Evolutionary conservation across 306 rosid genomes (phyloP).

Genomic region (Macrotyloma uniflorum): DNA sequence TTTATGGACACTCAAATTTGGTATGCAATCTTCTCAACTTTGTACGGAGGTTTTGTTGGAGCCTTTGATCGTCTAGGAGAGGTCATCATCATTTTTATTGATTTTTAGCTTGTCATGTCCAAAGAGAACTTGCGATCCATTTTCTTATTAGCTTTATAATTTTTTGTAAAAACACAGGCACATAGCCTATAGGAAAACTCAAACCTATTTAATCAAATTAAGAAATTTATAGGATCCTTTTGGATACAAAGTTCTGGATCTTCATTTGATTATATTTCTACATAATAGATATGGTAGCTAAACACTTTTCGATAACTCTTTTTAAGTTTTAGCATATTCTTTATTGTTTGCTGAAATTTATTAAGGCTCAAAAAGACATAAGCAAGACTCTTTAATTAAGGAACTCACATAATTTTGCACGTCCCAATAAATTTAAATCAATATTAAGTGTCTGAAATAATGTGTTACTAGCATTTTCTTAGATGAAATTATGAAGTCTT

Average conservation of each 20-base stretch:
- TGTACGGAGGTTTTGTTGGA: slow-evolving; percentile 83
- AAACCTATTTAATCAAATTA: slow-evolving; percentile 22
- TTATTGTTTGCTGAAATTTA: neutral
- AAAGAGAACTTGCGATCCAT: slow-evolving; percentile 15
- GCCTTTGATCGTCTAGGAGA: slow-evolving; percentile 98
- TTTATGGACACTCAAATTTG: slow-evolving; percentile 98
- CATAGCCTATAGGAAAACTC: neutral
- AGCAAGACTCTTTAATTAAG: neutral
- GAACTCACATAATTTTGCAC: neutral
- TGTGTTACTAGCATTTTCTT: neutral
- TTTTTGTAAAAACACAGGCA: neutral
- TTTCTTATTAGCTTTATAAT: slow-evolving; percentile 18
- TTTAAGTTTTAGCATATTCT: neutral
- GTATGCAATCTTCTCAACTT: slow-evolving; percentile 84
- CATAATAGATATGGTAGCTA: neutral
- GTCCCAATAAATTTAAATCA: neutral
- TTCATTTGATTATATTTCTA: slow-evolving; percentile 32
- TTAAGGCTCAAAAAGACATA: neutral
- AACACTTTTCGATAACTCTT: neutral
- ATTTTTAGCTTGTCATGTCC: slow-evolving; percentile 20
- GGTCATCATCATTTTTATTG: slow-evolving; percentile 52
- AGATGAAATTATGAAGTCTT: slow-evolving; percentile 23
- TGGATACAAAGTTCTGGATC: neutral
- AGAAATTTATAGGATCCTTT: slow-evolving; percentile 15
- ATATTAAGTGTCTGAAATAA: neutral